phyloP scores from a whole-genome alignment of 345 rosid genomes.

The Boechera divaricarpa region DNA sequence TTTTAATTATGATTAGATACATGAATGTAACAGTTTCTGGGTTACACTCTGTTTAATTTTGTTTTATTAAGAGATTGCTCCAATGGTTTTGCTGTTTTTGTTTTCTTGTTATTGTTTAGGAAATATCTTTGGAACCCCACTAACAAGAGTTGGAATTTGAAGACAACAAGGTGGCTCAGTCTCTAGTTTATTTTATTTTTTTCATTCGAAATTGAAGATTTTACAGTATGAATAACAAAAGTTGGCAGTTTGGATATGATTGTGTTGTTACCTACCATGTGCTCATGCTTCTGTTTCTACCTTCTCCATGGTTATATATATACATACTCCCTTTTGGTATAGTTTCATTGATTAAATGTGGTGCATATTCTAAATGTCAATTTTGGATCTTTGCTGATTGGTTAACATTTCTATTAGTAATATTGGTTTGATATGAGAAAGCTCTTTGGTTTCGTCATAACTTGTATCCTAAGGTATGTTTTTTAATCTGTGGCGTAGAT shows the following conservation, averaged over 20 bases:
- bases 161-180: no score
- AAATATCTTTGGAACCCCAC: no score
- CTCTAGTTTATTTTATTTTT: no score
- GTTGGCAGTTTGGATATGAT: background rate
- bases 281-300: background rate
- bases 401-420: background rate
- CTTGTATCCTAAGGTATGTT: constrained; percentile 38
- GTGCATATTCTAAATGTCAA: background rate
- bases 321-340: background rate
- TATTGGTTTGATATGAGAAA: background rate
- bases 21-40: constrained; percentile 38
- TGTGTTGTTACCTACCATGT: background rate
- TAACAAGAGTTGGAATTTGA: no score
- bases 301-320: background rate
- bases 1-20: background rate
- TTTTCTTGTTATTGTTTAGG: background rate
- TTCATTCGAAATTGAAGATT: no score
- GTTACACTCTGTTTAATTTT: constrained; percentile 35
- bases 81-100: constrained; percentile 10
- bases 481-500: constrained; percentile 15
- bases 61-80: constrained; percentile 4
- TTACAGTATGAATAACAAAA: background rate
- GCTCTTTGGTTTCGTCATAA: constrained; percentile 17
- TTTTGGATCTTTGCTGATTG: constrained; percentile 6
- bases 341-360: background rate